Conservation (phyloP, 192 early-diverging fungal species). For the Gaertneriomyces semiglobifer region DNA sequence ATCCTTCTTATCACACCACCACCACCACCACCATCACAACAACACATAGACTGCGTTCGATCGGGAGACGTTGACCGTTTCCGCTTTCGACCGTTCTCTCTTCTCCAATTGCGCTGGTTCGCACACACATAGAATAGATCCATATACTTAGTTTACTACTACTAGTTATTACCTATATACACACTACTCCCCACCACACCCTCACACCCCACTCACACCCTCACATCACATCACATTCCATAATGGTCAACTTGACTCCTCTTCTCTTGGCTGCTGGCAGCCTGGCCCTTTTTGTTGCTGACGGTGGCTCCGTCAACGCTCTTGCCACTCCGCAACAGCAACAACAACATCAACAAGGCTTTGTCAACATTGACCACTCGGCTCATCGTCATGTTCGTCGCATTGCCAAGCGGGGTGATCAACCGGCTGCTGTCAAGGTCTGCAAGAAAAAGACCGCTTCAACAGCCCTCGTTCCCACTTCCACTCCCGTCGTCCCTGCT, state of each 20-base stretch:
- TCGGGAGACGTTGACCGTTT: no score
- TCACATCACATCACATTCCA: neutral
- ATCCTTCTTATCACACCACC: neutral
- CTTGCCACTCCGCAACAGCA: neutral
- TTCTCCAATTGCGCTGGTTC: no score
- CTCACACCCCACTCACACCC: neutral
- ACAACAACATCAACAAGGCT: neutral
- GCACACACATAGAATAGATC: no score
- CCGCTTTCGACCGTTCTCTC: no score
- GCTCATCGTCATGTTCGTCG: neutral
- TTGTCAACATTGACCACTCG: neutral
- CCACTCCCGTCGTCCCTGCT: no score
- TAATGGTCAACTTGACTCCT: slow-evolving; percentile 7
- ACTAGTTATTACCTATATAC: no score
- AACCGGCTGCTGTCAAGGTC: neutral
- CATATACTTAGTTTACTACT: neutral
- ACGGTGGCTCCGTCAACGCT: neutral
- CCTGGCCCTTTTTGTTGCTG: neutral
- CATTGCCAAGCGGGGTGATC: neutral
- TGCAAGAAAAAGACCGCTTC: no score
- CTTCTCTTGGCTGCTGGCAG: neutral
- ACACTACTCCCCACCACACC: no score
- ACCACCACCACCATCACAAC: neutral
- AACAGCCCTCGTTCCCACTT: no score
- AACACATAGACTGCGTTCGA: no score